These are phyloP conservation scores for Heliamphora exappendiculata DNA, from an alignment of 148 eudicot genomes.

Conservation along the genomic window DNA sequence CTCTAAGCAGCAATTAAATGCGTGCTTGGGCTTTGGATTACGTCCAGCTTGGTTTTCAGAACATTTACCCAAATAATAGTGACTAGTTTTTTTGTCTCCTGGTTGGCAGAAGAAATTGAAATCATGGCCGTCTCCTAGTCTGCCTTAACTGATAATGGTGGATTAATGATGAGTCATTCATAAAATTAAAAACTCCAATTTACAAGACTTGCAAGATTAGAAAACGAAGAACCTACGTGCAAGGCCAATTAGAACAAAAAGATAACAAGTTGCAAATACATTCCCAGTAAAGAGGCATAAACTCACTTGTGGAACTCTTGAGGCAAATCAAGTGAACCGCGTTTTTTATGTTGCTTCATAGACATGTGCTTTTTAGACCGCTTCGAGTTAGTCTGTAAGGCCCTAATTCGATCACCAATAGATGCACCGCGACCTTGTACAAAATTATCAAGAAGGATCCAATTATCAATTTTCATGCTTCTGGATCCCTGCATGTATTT, in stretches of 20 bases:
- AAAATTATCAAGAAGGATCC: conserved; percentile 70
- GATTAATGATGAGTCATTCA: not conserved
- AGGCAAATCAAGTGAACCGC: conserved; percentile 56
- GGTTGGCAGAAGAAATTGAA: not conserved
- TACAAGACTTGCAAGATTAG: not conserved
- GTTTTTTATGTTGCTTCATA: conserved; percentile 56
- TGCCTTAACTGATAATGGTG: not conserved
- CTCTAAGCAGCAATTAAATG: not conserved
- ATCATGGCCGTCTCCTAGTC: not conserved
- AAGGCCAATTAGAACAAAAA: conserved; percentile 1
- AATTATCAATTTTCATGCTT: conserved; percentile 50
- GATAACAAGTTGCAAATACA: not conserved
- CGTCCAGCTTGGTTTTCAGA: not conserved
- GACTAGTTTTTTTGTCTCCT: not conserved
- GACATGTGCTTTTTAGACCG: conserved; percentile 83
- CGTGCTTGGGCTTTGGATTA: not conserved
- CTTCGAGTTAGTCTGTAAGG: conserved; percentile 50
- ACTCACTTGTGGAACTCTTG: conserved; percentile 59
- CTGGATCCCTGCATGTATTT: conserved; percentile 70
- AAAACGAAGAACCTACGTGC: not conserved
- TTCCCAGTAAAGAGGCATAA: not conserved
- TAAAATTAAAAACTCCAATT: not conserved
- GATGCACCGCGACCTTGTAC: conserved; percentile 35
- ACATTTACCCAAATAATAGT: not conserved
- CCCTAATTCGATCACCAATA: conserved; percentile 24